Evolutionary conservation across 805 yeast genomes (phyloP), one percentile per base, ranked within the genome.

Genomic region (Wickerhamomyces chambardii): DNA sequence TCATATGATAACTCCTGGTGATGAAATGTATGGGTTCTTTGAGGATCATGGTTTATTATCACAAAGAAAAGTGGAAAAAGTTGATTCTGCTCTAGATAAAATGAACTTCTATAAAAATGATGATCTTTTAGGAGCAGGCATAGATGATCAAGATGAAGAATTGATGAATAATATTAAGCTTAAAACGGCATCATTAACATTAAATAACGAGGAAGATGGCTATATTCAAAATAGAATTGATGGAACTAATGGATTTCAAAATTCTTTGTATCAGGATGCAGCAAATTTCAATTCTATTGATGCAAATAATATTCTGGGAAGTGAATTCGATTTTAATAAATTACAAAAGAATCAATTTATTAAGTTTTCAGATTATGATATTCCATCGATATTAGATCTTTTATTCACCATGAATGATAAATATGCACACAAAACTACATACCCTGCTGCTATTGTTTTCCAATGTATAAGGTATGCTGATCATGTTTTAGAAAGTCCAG

Each of bases 391-490:
- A 30, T 63, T 87, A 18, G 65, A 70, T 37, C 58, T 72, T 34
- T 73, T 89, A 15, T 56, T 84, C 17, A 62, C 64, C n/a, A 68
- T 71, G 48, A 80, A 81, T 10, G 76, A 75, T 17, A 58, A 63
- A 33, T 70, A 72, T 43, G 67, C 70, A 7, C 66, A 63, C 30
- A 56, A 58, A 27, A 60, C 66, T 0, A 56, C 65, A 6, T 59
- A 75, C 17, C 86, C 90, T 0, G 87, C 92, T 0, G 75, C 84
- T 1, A 66, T 81, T 6, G 57, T 80, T 0, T 83, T 68, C 45
- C 90, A 82, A 52, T 69, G 83, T 48, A 53, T 81, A n/a, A 59
- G 90, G 44, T 83, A 77, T 48, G 75, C 86, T 1, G 78, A 75
- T 43, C 64, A 64, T 36, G 70, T 72, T 43, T 70, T 68, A 26